Conservation (phyloP, 2,329 filamentous ascomycete species). For the Aspergillus sp. region DNA sequence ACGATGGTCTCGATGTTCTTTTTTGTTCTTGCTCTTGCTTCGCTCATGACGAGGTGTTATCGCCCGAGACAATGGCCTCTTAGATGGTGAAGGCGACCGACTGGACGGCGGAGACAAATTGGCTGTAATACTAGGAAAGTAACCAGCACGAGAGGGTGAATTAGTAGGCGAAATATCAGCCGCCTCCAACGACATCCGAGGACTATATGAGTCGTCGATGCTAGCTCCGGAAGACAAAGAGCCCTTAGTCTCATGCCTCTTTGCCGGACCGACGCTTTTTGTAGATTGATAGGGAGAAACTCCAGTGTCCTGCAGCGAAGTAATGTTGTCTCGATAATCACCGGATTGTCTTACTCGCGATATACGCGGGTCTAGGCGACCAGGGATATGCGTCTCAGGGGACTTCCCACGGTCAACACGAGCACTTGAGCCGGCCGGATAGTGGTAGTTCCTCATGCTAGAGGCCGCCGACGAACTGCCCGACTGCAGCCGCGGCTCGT, state of each 20-base stretch:
- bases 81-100: conserved; percentile 53
- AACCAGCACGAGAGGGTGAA: conserved; percentile 29
- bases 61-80: conserved; percentile 44
- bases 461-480: conserved; percentile 50
- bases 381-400: neutral
- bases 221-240: conserved; percentile 47
- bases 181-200: conserved; percentile 33
- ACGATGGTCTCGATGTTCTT: conserved; percentile 19
- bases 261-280: conserved; percentile 28
- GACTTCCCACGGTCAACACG: conserved; percentile 2
- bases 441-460: conserved; percentile 27
- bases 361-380: neutral
- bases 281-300: neutral
- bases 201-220: conserved; percentile 20
- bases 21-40: conserved; percentile 30
- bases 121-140: conserved; percentile 51
- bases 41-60: conserved; percentile 31
- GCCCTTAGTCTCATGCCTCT: conserved; percentile 46
- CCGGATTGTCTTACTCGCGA: too few species aligned
- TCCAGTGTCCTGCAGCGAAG: conserved; percentile 3
- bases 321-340: too few species aligned
- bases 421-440: conserved; percentile 3
- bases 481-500: conserved; percentile 45
- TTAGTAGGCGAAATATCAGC: conserved; percentile 36
- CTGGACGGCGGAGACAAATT: conserved; percentile 57